phyloP scores from a whole-genome alignment of 805 yeast genomes.

The Candida manassasensis region DNA sequence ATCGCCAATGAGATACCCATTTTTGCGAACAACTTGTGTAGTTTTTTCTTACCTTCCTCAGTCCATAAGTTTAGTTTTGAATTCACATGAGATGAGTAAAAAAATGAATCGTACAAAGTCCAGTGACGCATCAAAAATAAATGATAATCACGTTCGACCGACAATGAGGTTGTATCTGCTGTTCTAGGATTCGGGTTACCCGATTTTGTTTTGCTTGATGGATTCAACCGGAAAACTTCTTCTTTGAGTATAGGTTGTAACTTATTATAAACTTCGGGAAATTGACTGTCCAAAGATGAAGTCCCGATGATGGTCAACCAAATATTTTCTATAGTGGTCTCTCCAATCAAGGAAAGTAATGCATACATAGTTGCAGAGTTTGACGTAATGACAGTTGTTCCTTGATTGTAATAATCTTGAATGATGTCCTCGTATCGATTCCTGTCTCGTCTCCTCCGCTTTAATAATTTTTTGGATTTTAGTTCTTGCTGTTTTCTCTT shows the following conservation, averaged over 20 bases:
- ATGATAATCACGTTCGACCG: conserved; percentile 78
- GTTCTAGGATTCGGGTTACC: conserved; percentile 22
- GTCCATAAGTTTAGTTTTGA: conserved; percentile 86
- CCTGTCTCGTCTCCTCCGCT: conserved; percentile 36
- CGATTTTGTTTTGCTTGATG: conserved; percentile 22
- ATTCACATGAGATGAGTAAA: conserved; percentile 86
- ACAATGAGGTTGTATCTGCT: conserved; percentile 44
- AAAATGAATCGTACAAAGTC: conserved; percentile 86
- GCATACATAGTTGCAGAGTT: conserved; percentile 78
- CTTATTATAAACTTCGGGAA: conserved; percentile 69
- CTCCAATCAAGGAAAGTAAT: conserved; percentile 75
- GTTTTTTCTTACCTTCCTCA: conserved; percentile 79
- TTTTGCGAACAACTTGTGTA: conserved; percentile 89
- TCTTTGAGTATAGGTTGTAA: conserved; percentile 72
- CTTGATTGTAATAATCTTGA: conserved; percentile 78
- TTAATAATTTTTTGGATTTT: conserved; percentile 26
- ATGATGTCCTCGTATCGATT: conserved; percentile 49
- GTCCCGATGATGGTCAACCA: conserved; percentile 92
- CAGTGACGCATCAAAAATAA: conserved; percentile 86
- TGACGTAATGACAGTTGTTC: conserved; percentile 72
- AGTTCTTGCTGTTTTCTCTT: conserved; percentile 29
- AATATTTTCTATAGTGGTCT: conserved; percentile 59
- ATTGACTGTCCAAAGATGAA: conserved; percentile 67
- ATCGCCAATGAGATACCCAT: conserved; percentile 90
- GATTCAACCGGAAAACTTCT: conserved; percentile 70